A percentile compares a stretch with the other conserved stretches of the same genome.
These are phyloP conservation scores for Cucurbita pepo DNA, from an alignment of 306 rosid genomes.

Conservation along the genomic window DNA sequence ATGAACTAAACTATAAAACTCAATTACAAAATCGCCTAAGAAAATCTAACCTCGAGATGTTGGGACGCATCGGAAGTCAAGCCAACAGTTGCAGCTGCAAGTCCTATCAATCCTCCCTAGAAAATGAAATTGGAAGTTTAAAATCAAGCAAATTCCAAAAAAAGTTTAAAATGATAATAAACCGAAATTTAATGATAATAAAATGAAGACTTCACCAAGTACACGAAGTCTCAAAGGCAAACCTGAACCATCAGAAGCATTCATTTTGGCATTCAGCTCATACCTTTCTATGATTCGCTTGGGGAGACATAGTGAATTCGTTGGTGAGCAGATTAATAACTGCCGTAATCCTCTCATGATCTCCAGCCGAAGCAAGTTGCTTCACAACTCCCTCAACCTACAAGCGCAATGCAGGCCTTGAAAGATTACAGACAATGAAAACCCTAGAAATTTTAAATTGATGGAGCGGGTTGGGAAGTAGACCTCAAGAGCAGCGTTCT, in stretches of 20 bases:
- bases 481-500: constrained; percentile 97
- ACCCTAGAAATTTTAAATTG: constrained; percentile 26
- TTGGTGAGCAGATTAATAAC: constrained; percentile 58
- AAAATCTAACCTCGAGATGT: constrained; percentile 70
- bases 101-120: constrained; percentile 96
- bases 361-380: constrained; percentile 59
- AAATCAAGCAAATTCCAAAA: neutral
- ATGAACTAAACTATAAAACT: neutral
- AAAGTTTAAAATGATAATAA: neutral
- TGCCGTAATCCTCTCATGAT: constrained; percentile 71
- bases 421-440: constrained; percentile 19
- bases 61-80: constrained; percentile 80
- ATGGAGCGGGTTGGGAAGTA: constrained; percentile 5
- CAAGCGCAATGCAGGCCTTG: neutral
- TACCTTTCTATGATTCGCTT: constrained; percentile 93
- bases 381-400: constrained; percentile 95
- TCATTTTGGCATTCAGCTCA: neutral
- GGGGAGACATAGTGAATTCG: constrained; percentile 66
- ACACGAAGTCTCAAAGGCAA: neutral
- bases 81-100: constrained; percentile 99
- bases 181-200: neutral
- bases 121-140: neutral
- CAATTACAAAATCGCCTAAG: neutral
- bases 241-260: neutral
- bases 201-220: neutral